Evolutionary conservation across 805 yeast species (phyloP), one percentile per base, ranked within the genome.

Genomic region (Wickerhamomyces hampshirensis): DNA sequence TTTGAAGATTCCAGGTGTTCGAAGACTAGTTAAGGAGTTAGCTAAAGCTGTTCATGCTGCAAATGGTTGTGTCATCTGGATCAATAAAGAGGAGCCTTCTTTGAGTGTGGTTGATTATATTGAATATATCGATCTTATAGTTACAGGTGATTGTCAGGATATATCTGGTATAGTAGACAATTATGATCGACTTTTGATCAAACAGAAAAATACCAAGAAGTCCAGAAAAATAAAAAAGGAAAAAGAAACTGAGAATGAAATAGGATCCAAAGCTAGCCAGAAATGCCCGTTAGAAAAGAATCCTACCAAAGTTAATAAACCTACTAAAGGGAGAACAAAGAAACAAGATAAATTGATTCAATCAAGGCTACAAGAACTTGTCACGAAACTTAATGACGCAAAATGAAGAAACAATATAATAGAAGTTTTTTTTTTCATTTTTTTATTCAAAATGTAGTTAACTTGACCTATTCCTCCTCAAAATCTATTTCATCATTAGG

Each of bases 401-500:
- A 47, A 41, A 38, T 40, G 42, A 42, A 15, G n/a, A 6, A 15
- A 21, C 11, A 33, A 14, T 32, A 12, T 27, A 32, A 17, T 39
- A 29, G 24, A 29, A 21, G n/a, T 8, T 14, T 12, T 18, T 19
- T 18, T 27, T 19, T 26, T 23, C 30, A 28, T 27, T 28, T 12
- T 32, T 29, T 24, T 12, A 28, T 16, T 36, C 27, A 27, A 23
- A 18, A 37, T 34, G 11, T n/a, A n/a, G n/a, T n/a, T n/a, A n/a
- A n/a, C n/a, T n/a, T n/a, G n/a, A n/a, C n/a, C n/a, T 67, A 71
- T 36, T 72, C 72, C 11, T 76, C 85, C 11, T 78, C 85, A n/a
- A 75, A 55, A 27, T 77, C 83, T 12, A 72, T 49, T 42, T 80
- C 85, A 47, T 87, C 97, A 19, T 75, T 73, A 0, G 98, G 98